Conservation (phyloP, 306 rosid genomes). For the Dalbergia oliveri region DNA sequence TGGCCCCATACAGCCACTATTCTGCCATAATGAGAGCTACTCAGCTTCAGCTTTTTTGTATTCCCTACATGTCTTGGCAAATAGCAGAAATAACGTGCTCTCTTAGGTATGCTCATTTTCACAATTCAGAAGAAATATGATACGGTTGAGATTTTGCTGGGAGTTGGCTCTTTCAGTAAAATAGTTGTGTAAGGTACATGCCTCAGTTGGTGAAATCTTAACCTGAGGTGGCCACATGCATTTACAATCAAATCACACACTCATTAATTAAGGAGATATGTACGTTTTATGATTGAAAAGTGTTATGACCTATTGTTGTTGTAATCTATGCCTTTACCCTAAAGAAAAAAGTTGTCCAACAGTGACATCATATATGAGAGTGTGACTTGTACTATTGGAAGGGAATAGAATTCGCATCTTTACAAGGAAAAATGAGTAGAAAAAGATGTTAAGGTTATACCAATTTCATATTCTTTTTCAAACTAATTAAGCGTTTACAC, state of each 20-base stretch:
- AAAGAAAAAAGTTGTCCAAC: slow-evolving; percentile 16
- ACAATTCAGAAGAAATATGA: slow-evolving; percentile 11
- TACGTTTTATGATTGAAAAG: not conserved
- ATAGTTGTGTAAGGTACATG: not conserved
- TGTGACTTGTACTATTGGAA: slow-evolving; percentile 10
- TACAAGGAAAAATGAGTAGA: slow-evolving; percentile 18
- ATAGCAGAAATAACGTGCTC: slow-evolving; percentile 19
- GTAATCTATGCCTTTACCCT: slow-evolving; percentile 22
- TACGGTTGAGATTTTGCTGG: slow-evolving; percentile 18
- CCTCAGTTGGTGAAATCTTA: not conserved
- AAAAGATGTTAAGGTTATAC: slow-evolving; percentile 29
- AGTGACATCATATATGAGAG: slow-evolving; percentile 24
- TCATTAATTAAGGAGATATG: not conserved
- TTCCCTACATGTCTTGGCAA: slow-evolving; percentile 32
- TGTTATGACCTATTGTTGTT: slow-evolving; percentile 8
- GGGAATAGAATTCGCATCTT: not conserved
- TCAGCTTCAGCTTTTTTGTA: slow-evolving; percentile 1
- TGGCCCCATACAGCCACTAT: slow-evolving; percentile 33
- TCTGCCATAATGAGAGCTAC: slow-evolving; percentile 25
- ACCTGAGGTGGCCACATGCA: not conserved
- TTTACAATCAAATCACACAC: not conserved
- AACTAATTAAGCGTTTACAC: not conserved
- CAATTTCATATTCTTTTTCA: slow-evolving; percentile 13
- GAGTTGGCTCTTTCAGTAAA: slow-evolving; percentile 33
- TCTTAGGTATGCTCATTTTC: slow-evolving; percentile 23